phyloP scores from a whole-genome alignment of 176 grass and related monocot species.

The Dactylis glomerata region DNA sequence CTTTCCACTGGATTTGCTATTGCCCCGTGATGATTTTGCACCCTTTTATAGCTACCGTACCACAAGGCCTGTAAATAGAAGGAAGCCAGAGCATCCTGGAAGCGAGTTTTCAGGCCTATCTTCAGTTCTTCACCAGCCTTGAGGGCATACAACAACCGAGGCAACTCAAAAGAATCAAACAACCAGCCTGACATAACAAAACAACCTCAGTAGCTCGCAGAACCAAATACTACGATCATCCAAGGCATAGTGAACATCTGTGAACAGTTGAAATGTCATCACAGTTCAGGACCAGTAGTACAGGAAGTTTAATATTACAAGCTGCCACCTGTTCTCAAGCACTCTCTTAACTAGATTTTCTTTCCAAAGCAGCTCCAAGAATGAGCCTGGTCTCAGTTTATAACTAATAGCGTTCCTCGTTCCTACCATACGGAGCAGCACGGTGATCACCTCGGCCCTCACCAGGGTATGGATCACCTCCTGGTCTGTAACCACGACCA shows the following conservation, averaged over 20 bases:
- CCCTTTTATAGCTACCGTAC: background rate
- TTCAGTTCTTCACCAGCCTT: background rate
- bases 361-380: background rate
- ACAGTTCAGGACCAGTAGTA: constrained; percentile 22
- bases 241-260: background rate
- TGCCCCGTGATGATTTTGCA: background rate
- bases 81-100: background rate
- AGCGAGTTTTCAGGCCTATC: background rate
- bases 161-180: background rate
- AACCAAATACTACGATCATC: background rate
- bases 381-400: background rate
- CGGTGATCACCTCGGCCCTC: constrained; percentile 35
- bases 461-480: constrained; percentile 34
- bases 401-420: constrained; percentile 32
- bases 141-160: background rate
- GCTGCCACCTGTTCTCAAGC: constrained; percentile 4
- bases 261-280: constrained; percentile 14
- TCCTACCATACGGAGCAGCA: constrained; percentile 43
- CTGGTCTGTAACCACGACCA: constrained; percentile 48
- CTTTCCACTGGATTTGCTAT: background rate
- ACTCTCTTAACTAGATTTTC: constrained; percentile 17
- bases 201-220: background rate
- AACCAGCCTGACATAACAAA: background rate
- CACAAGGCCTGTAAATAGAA: background rate
- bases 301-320: constrained; percentile 25